phyloP scores from a whole-genome alignment of 1,284 basidiomycete species.

The Schizophyllum commune region DNA sequence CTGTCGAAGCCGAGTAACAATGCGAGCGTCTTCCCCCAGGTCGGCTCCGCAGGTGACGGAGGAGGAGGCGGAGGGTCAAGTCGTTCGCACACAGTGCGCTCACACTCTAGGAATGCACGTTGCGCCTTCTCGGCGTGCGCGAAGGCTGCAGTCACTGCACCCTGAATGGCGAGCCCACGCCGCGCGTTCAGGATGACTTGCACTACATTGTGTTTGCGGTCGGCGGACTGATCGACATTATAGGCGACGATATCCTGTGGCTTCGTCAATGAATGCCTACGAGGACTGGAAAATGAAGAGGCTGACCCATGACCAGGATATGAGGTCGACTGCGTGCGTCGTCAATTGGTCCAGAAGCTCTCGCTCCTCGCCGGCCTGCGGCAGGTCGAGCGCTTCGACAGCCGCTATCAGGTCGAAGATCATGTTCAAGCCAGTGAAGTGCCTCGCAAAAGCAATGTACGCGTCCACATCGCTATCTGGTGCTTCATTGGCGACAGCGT shows the following conservation, averaged over 20 bases:
- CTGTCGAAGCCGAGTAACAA: not conserved
- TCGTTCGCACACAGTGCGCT: not conserved
- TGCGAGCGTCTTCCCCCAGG: not conserved
- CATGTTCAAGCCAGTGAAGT: constrained; percentile 17
- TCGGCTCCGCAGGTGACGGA: not conserved
- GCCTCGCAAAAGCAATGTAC: too few relatives aligned
- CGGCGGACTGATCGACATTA: constrained; percentile 31
- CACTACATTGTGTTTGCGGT: not conserved
- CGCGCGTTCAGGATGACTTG: not conserved
- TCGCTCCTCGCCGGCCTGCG: constrained; percentile 19
- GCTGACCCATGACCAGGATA: constrained; percentile 39
- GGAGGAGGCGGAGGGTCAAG: not conserved
- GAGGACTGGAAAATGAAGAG: constrained; percentile 1
- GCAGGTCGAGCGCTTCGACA: constrained; percentile 36
- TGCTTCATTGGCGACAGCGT: too few relatives aligned
- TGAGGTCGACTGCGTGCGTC: constrained; percentile 34
- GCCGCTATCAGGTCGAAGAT: constrained; percentile 48
- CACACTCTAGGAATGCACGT: constrained; percentile 5
- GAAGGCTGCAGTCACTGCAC: not conserved
- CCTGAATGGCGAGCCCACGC: not conserved
- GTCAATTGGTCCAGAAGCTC: constrained; percentile 25
- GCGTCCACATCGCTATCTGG: too few relatives aligned
- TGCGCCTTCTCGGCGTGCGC: not conserved
- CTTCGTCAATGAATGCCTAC: constrained; percentile 2
- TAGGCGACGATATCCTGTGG: constrained; percentile 43